A percentile compares a stretch with the other conserved stretches of the same genome.
phyloP scores from a whole-genome alignment of 2,329 filamentous ascomycete species.

The Nothophoma quercina region DNA sequence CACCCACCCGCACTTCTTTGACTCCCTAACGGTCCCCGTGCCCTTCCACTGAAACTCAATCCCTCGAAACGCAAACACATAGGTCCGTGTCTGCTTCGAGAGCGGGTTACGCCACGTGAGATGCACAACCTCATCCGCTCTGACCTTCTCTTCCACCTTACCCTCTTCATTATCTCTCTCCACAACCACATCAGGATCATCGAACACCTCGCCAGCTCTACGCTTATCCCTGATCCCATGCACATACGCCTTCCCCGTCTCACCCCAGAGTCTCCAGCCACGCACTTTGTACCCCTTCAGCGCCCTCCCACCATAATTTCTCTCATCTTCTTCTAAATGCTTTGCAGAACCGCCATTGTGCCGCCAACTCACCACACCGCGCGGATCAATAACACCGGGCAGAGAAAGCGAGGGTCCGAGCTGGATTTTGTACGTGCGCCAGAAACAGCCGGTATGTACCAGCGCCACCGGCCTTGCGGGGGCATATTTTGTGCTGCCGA shows the following conservation, averaged over 20 bases:
- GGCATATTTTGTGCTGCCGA: conserved; percentile 22
- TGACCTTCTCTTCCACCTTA: not conserved
- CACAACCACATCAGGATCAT: not conserved
- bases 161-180: not conserved
- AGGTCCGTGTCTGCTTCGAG: conserved; percentile 31
- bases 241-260: conserved; percentile 41
- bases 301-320: conserved; percentile 13
- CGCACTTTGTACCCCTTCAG: conserved; percentile 43
- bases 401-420: conserved; percentile 27
- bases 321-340: not conserved
- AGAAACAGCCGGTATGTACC: conserved; percentile 37
- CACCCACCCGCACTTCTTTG: conserved; percentile 28
- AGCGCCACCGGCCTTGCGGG: conserved; percentile 26
- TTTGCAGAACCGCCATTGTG: conserved; percentile 27
- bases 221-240: conserved; percentile 27
- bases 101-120: not conserved
- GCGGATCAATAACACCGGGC: conserved; percentile 36
- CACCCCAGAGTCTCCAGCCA: conserved; percentile 42
- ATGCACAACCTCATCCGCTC: not conserved
- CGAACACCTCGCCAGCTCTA: conserved; percentile 7
- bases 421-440: conserved; percentile 42
- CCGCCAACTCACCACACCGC: conserved; percentile 37
- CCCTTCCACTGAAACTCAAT: conserved; percentile 48
- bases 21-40: conserved; percentile 37
- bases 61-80: conserved; percentile 36